phyloP scores from a whole-genome alignment of 208 protist genomes.

The Crithidia sp. region DNA sequence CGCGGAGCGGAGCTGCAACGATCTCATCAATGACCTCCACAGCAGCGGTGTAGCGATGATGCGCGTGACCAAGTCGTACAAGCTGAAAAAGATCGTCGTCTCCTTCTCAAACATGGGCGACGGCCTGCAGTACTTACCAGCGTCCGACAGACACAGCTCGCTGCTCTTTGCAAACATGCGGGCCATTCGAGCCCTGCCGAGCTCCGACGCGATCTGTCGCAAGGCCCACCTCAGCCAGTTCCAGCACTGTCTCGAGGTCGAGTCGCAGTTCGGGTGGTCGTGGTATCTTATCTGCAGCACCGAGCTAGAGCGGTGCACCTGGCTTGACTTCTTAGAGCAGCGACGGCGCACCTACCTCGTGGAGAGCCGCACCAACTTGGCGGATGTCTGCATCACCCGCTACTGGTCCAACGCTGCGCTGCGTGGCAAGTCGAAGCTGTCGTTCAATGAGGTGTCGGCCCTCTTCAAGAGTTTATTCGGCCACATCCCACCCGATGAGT shows the following conservation, averaged over 20 bases:
- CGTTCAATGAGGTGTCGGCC: constrained; percentile 30
- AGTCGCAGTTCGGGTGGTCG: constrained; percentile 36
- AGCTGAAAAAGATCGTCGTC: constrained; percentile 18
- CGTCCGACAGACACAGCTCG: constrained; percentile 23
- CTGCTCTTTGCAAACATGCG: constrained; percentile 52
- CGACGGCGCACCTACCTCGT: constrained; percentile 26
- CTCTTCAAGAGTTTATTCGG: constrained; percentile 35
- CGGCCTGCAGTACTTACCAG: constrained; percentile 27
- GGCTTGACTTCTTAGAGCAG: constrained; percentile 40
- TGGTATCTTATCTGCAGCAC: constrained; percentile 50
- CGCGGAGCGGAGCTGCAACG: constrained; percentile 20
- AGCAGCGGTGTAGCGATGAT: constrained; percentile 20
- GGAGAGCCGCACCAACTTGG: constrained; percentile 25
- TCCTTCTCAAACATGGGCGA: constrained; percentile 20
- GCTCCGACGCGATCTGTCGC: constrained; percentile 30
- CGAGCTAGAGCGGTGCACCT: constrained; percentile 34
- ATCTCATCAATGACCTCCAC: constrained; percentile 26
- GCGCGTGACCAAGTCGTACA: constrained; percentile 24
- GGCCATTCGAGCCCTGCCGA: constrained; percentile 27
- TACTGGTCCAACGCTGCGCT: constrained; percentile 28
- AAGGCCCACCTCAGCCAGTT: constrained; percentile 38
- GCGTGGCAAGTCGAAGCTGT: constrained; percentile 25
- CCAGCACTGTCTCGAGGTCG: constrained; percentile 49
- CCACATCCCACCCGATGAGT: constrained; percentile 31
- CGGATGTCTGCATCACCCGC: constrained; percentile 13